Evolutionary conservation across 2,329 filamentous ascomycete species (phyloP).

Genomic region (Fusarium subtropicale): DNA sequence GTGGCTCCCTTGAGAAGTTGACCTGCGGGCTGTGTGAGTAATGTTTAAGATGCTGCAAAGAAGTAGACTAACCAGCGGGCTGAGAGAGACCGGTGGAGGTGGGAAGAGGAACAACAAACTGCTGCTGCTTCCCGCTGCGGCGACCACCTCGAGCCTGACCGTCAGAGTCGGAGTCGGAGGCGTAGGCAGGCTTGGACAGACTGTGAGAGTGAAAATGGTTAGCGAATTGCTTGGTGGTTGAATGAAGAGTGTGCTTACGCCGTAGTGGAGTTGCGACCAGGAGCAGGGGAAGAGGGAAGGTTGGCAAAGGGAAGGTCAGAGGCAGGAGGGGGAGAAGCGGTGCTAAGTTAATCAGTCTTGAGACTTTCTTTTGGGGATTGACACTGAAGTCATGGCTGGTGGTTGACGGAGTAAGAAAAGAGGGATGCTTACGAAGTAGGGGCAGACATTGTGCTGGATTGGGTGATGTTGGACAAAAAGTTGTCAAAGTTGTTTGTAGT

Average conservation of each 20-base stretch:
- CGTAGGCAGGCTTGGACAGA: slow-evolving; percentile 49
- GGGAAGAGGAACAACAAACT: slow-evolving; percentile 48
- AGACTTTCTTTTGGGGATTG: slow-evolving; percentile 26
- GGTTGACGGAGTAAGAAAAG: neutral
- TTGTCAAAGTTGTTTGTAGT: slow-evolving; percentile 30
- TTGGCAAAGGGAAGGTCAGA: slow-evolving; percentile 40
- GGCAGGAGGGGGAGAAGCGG: slow-evolving; percentile 35
- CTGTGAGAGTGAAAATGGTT: slow-evolving; percentile 25
- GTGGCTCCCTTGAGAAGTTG: slow-evolving; percentile 68
- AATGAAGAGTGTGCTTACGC: slow-evolving; percentile 36
- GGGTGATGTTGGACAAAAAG: slow-evolving; percentile 29
- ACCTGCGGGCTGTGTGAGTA: slow-evolving; percentile 51
- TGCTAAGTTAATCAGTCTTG: slow-evolving; percentile 42
- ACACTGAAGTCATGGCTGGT: slow-evolving; percentile 6
- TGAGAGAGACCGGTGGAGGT: slow-evolving; percentile 54
- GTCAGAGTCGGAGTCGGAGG: slow-evolving; percentile 48
- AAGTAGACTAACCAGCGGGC: slow-evolving; percentile 44
- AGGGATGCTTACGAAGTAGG: slow-evolving; percentile 43
- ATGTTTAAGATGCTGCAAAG: neutral
- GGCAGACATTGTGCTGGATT: slow-evolving; percentile 46
- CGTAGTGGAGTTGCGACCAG: slow-evolving; percentile 30
- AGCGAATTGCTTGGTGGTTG: slow-evolving; percentile 16
- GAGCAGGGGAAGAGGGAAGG: slow-evolving; percentile 38
- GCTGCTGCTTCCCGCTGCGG: slow-evolving; percentile 43
- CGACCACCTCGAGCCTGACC: slow-evolving; percentile 49